Conservation (phyloP, 2,329 filamentous ascomycete genomes). For the Ophiostoma pallidulum region DNA sequence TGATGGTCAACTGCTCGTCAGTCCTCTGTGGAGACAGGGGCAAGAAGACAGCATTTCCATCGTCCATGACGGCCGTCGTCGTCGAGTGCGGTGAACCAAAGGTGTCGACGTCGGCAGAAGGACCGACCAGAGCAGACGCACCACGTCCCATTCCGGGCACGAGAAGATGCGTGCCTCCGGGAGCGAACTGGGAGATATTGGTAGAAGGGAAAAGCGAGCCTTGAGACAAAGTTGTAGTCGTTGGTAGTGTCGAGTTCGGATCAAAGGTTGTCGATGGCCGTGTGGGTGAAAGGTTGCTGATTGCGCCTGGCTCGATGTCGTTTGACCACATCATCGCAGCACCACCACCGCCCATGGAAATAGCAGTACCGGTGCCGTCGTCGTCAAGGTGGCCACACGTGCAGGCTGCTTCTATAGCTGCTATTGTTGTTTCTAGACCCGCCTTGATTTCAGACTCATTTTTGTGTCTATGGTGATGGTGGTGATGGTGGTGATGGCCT, state of each 20-base stretch:
- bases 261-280: slow-evolving; percentile 9
- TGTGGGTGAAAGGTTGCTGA: slow-evolving; percentile 5
- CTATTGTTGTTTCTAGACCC: neutral
- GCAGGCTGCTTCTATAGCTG: neutral
- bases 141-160: neutral
- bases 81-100: neutral
- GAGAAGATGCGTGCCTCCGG: neutral
- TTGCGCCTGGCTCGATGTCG: slow-evolving; percentile 7
- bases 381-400: neutral
- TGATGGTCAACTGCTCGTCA: slow-evolving; percentile 1
- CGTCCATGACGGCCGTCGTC: neutral
- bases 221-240: slow-evolving; percentile 6
- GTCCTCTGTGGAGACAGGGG: neutral
- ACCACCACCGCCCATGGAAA: neutral
- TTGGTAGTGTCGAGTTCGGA: neutral
- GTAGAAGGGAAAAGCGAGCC: slow-evolving; percentile 2
- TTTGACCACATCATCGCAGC: slow-evolving; percentile 10
- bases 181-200: neutral
- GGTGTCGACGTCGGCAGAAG: neutral
- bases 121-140: neutral
- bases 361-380: neutral
- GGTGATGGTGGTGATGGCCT: slow-evolving; percentile 4
- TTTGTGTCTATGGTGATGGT: slow-evolving; percentile 1
- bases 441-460: neutral
- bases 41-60: neutral